Evolutionary conservation across 805 yeast genomes (phyloP).

Genomic region (Spathaspora hagerdaliae): DNA sequence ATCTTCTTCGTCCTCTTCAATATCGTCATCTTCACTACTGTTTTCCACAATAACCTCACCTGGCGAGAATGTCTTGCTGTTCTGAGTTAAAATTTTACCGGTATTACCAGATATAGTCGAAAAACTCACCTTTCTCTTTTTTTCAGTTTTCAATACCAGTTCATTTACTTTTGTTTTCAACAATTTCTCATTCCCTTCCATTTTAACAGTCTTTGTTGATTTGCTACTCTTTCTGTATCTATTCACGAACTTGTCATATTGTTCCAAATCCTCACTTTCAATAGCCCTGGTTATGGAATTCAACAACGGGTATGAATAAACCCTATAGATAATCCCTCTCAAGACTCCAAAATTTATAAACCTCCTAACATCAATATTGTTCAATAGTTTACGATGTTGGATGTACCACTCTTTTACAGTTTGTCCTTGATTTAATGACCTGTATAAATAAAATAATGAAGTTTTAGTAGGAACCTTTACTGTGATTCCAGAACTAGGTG

Average conservation of each 20-base stretch:
- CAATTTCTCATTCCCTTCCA: constrained; percentile 7
- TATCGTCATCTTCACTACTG: constrained; percentile 9
- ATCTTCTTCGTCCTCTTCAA: constrained; percentile 6
- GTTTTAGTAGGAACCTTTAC: constrained; percentile 56
- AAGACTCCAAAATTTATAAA: constrained; percentile 84
- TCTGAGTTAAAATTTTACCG: background rate
- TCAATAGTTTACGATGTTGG: constrained; percentile 55
- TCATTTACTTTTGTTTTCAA: constrained; percentile 20
- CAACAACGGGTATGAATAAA: constrained; percentile 69
- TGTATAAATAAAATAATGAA: constrained; percentile 65
- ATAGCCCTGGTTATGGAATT: constrained; percentile 34
- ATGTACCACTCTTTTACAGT: constrained; percentile 79
- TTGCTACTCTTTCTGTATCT: constrained; percentile 2
- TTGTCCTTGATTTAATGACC: constrained; percentile 74
- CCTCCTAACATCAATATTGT: constrained; percentile 74
- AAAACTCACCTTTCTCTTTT: constrained; percentile 33
- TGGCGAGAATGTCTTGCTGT: background rate
- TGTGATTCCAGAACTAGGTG: constrained; percentile 1
- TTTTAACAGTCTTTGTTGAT: background rate
- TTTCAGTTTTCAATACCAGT: constrained; percentile 14
- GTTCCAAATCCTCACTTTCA: constrained; percentile 19
- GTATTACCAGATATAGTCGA: constrained; percentile 10
- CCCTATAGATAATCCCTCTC: constrained; percentile 77
- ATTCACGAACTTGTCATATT: constrained; percentile 5
- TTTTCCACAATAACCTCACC: constrained; percentile 9